Base-by-base conservation (phyloP, 345 rosid genomes). In the Bruguiera sexangula region DNA sequence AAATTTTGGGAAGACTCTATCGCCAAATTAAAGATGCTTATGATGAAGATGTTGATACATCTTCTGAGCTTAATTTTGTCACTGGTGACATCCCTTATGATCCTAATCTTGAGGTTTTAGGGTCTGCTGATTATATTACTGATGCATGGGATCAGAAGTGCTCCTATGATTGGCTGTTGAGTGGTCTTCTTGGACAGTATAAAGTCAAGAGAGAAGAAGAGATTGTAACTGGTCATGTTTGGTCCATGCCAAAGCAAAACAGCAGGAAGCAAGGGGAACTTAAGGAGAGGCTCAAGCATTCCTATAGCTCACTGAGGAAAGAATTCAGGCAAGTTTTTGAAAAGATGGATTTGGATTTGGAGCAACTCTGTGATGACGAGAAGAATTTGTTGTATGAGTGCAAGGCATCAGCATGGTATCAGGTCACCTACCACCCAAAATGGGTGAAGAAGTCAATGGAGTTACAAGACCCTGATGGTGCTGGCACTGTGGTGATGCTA, bases 341-440 rank as follows among this genome's bases (percentile, higher is more conserved):
- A 80, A 70, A 70, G 27, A 69, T 87, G 82, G 82, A 66, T 57
- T 32, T 56, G 0, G 88, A 82, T n/a, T 71, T 74, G 0, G 88
- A 77, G 81, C 79, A 72, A 50, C 82, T 85, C 50, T 53, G 76
- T 31, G 93, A 88, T 48, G 96, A 86, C 26, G 88, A 83, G 66
- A 91, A 77, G 77, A 89, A 78, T 62, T 1, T 51, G 10, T 9
- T 81, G 29, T 89, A 82, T 62, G 97, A 94, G 82, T 81, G 39
- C 18, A 94, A 88, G 84, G 98, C 97, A 51, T 89, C 98, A 1
- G 97, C 97, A 0, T 91, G 96, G 96, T 95, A 95, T 74, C 91
- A 84, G 74, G 99, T 92, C 30, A 75, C 92, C 7, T 95, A 89
- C 87, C 87, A 84, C 74, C 90, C 96, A 5, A 32, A 79, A 27